Evolutionary conservation across 768 basidiomycete genomes (phyloP).

Genomic region (Termitomyces sp.): DNA sequence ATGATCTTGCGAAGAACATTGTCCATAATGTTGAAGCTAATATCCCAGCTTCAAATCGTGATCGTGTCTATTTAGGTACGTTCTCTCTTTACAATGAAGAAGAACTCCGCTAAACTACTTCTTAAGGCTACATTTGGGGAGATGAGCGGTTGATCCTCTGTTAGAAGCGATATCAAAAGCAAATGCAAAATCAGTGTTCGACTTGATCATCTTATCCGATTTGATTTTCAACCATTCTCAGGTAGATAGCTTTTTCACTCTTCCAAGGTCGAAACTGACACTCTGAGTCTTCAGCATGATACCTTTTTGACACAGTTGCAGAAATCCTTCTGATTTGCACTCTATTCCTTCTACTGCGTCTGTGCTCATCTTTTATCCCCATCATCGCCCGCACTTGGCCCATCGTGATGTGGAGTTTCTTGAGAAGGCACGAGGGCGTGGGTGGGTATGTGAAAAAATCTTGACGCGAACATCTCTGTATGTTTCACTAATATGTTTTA

Average conservation of each 20-base stretch:
- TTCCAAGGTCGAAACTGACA: neutral
- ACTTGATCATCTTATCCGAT: conserved; percentile 87
- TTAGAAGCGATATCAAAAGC: conserved; percentile 28
- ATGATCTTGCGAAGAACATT: conserved; percentile 72
- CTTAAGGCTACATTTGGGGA: conserved; percentile 87
- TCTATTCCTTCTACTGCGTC: conserved; percentile 20
- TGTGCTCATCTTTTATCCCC: conserved; percentile 84
- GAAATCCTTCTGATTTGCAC: neutral
- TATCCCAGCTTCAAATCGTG: conserved; percentile 36
- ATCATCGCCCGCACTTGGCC: conserved; percentile 84
- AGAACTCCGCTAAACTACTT: neutral
- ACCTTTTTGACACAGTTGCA: conserved; percentile 60
- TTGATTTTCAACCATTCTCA: conserved; percentile 95
- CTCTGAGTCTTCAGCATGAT: conserved; percentile 63
- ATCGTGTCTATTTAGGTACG: conserved; percentile 31
- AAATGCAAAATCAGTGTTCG: conserved; percentile 42
- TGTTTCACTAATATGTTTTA: conserved; percentile 19
- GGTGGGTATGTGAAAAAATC: conserved; percentile 76
- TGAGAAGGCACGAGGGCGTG: conserved; percentile 50
- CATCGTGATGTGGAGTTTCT: conserved; percentile 86
- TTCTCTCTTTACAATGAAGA: neutral
- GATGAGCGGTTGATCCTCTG: conserved; percentile 45
- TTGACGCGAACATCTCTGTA: conserved; percentile 63
- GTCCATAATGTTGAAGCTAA: conserved; percentile 66
- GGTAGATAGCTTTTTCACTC: conserved; percentile 36